These are phyloP conservation scores for Eruca vesicaria DNA, from an alignment of 441 rosid genomes.

Conservation along the genomic window DNA sequence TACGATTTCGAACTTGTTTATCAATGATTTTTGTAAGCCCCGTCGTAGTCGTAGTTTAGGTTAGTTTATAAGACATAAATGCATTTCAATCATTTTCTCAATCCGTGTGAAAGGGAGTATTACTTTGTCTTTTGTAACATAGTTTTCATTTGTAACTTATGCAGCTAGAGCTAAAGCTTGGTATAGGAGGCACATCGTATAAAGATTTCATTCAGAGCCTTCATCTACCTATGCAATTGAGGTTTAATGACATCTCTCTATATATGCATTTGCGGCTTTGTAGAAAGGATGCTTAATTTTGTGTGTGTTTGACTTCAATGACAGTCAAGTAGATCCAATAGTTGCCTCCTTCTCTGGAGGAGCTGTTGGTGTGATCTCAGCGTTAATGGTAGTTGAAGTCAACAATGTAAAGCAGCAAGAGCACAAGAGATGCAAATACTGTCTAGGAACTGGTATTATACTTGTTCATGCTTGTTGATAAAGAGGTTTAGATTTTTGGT, in stretches of 20 bases:
- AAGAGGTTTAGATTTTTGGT: not conserved
- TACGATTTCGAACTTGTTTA: too few relatives aligned
- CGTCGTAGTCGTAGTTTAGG: too few relatives aligned
- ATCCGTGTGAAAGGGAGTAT: too few relatives aligned
- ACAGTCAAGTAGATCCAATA: conserved; percentile 95
- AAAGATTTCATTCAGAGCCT: conserved; percentile 72
- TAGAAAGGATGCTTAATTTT: not conserved
- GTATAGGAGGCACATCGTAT: conserved; percentile 93
- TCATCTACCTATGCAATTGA: conserved; percentile 92
- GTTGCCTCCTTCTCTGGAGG: conserved; percentile 99
- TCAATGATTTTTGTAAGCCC: too few relatives aligned
- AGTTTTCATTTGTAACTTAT: conserved; percentile 5
- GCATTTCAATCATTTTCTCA: too few relatives aligned
- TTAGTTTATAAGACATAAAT: too few relatives aligned
- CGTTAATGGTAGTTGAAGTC: conserved; percentile 96
- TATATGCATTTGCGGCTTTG: not conserved
- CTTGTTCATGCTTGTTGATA: not conserved
- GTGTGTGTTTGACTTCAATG: conserved; percentile 11
- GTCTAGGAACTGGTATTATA: conserved; percentile 86
- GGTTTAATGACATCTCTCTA: conserved; percentile 41
- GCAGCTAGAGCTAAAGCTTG: conserved; percentile 94
- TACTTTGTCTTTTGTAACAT: not conserved
- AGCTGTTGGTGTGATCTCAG: conserved; percentile 96
- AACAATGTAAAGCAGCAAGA: conserved; percentile 97
- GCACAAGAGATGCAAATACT: conserved; percentile 95